Base-by-base conservation (phyloP, 441 rosid genomes). In the Geranium incanum region DNA sequence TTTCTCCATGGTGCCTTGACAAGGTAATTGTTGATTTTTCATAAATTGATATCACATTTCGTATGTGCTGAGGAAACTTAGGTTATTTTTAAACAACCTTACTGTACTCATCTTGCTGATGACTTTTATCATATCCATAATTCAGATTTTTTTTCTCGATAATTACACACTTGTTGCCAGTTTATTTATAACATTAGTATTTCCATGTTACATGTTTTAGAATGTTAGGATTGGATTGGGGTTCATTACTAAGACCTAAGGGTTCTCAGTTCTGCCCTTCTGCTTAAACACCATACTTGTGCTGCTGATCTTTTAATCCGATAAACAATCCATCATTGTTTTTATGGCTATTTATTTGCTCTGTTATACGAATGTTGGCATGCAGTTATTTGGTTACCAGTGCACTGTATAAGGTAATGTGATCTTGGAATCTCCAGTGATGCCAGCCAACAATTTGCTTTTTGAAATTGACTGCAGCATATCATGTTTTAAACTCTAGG, bases 1-100 rank as follows among this genome's bases (percentile, higher is more conserved):
- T 90, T 81, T 83, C 97, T 95, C 71, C 79, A 78, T 68, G 97
- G 93, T 76, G 93, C 97, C 71, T 83, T 95, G 75, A 74, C 64
- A 86, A 92, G 99, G 99, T 94, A 84, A 84, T 50, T 69, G 28
- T 48, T 50, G 50, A 70, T 60, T 68, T 36, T 45, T 78, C 71
- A 62, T 38, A 73, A 36, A 19, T 62, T 73, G 66, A 39, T 75
- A 57, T 50, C 36, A 68, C 19, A 9, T 39, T 18, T 38, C 38
- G 33, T 71, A 59, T 21, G 11, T 28, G 66, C n/a, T 6, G 19
- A 60, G 28, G 38, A 68, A 74, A 55, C 37, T 15, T 28, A 13
- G 23, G 36, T 65, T 36, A 60, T 72, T 52, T 41, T 43, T 5
- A 7, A 41, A 36, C n/a, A 41, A 36, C 19, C 43, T 38, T 55